Evolutionary conservation across 139 green algal species (phyloP).

Genomic region (Bryopsis sp.): DNA sequence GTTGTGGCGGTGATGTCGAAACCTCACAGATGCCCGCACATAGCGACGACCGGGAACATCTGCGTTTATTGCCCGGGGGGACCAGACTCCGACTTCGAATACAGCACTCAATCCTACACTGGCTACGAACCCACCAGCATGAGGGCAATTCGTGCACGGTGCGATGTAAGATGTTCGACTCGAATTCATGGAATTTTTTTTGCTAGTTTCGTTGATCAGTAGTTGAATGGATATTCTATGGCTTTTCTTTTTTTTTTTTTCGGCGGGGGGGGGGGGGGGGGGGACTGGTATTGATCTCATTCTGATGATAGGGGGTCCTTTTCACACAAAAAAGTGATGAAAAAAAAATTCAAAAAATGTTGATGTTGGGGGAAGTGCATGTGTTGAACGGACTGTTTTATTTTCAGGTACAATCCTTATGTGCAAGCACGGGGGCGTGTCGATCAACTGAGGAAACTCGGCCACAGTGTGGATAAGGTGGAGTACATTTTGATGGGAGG

Average conservation of each 20-base stretch:
- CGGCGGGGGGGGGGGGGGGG: too few relatives aligned
- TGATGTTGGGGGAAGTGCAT: not conserved
- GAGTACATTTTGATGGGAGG: slow-evolving; percentile 99
- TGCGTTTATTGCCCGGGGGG: slow-evolving; percentile 98
- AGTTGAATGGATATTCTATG: too few relatives aligned
- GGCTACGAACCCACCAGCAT: slow-evolving; percentile 97
- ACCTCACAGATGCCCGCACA: slow-evolving; percentile 96
- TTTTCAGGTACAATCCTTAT: slow-evolving; percentile 76
- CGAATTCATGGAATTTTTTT: too few relatives aligned
- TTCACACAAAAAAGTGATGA: too few relatives aligned
- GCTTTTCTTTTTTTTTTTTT: too few relatives aligned
- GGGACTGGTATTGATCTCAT: too few relatives aligned
- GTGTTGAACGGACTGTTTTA: not conserved
- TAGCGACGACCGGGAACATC: slow-evolving; percentile 98
- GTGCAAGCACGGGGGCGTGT: slow-evolving; percentile 78
- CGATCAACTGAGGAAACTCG: slow-evolving; percentile 89
- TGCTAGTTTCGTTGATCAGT: too few relatives aligned
- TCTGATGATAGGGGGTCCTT: too few relatives aligned
- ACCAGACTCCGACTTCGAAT: slow-evolving; percentile 97
- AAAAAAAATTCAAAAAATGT: too few relatives aligned
- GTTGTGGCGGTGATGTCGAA: slow-evolving; percentile 99
- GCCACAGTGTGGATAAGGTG: slow-evolving; percentile 95
- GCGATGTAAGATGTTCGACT: too few relatives aligned
- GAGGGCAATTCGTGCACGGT: slow-evolving; percentile 90
- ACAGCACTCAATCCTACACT: slow-evolving; percentile 76